Evolutionary conservation across 163 green algal species (phyloP), one percentile per base, ranked within the genome.

Genomic region (Coccomyxa subellipsoidea): DNA sequence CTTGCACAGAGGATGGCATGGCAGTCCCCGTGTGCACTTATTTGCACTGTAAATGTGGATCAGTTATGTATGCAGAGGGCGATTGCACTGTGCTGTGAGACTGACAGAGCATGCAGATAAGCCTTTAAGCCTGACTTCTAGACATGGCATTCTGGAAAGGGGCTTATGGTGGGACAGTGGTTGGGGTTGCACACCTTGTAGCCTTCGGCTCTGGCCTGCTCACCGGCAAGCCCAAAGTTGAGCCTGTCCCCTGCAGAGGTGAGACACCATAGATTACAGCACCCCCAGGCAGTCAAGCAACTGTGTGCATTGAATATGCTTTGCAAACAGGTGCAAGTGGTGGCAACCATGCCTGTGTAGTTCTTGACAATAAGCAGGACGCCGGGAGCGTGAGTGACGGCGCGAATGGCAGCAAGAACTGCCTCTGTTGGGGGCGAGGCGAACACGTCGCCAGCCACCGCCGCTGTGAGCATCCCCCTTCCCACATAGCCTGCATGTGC

Each of bases 371-470:
- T 84, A 18, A 98, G 83, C 32, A 98, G 87, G 82, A 88, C 94
- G 81, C 94, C 95, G 29, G 83, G 38, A 0, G 69, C 76, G 15
- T 79, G 37, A 38, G 81, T 72, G 34, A 84, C 73, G 37, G 91
- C 84, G 15, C 89, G 84, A 54, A 98, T 96, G 70, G 93, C 92
- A 0, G 94, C 90, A 35, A 96, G 89, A 34, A 98, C 90, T 0
- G 95, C 92, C 4, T 94, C 91, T 7, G 93, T 87, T 12, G 91
- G 90, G 0, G 96, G 96, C 7, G 90, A 95, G 18, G 95, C 94
- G 88, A 98, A 99, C 25, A 98, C 87, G 40, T 98, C 94, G 0
- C 96, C 96, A 66, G 86, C 92, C 38, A 98, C 95, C 7, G 95
- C 96, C 0, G 94, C 94, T 3, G 92, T 86, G 32, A 99, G 90